phyloP scores from a whole-genome alignment of 768 basidiomycete species.

The Rhodocollybia butyracea region DNA sequence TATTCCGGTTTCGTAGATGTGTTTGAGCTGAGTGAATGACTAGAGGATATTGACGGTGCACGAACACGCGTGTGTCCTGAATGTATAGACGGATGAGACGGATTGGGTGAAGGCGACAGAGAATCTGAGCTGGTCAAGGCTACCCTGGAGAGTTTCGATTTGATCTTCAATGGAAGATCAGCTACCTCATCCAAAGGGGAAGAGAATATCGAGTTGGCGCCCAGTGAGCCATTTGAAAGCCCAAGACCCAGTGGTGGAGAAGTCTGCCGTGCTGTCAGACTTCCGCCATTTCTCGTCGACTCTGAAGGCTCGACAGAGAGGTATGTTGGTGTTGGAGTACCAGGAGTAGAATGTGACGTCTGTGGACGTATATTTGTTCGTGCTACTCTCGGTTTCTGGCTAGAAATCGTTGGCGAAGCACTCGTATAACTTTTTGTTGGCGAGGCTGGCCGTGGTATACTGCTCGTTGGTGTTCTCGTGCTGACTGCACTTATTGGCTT shows the following conservation, averaged over 20 bases:
- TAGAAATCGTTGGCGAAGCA: conserved; percentile 33
- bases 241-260: conserved; percentile 3
- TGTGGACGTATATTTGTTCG: conserved; percentile 27
- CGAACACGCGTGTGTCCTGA: conserved; percentile 25
- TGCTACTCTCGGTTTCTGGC: conserved; percentile 27
- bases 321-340: conserved; percentile 25
- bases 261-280: not conserved
- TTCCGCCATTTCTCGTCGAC: not conserved
- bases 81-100: conserved; percentile 7
- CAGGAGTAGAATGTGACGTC: conserved; percentile 29
- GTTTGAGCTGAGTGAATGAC: conserved; percentile 18
- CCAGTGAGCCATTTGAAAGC: conserved; percentile 2
- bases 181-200: not conserved
- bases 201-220: conserved; percentile 3
- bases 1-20: conserved; percentile 18
- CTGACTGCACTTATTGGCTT: conserved; percentile 13
- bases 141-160: conserved; percentile 56
- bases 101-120: conserved; percentile 17
- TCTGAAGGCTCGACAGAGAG: not conserved
- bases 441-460: conserved; percentile 36
- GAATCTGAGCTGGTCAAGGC: conserved; percentile 31
- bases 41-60: conserved; percentile 40
- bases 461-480: conserved; percentile 15
- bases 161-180: conserved; percentile 39
- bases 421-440: conserved; percentile 34